Evolutionary conservation across 2,329 filamentous ascomycete genomes (phyloP), one percentile per base, ranked within the genome.

Genomic region (Aspergillus piperis): DNA sequence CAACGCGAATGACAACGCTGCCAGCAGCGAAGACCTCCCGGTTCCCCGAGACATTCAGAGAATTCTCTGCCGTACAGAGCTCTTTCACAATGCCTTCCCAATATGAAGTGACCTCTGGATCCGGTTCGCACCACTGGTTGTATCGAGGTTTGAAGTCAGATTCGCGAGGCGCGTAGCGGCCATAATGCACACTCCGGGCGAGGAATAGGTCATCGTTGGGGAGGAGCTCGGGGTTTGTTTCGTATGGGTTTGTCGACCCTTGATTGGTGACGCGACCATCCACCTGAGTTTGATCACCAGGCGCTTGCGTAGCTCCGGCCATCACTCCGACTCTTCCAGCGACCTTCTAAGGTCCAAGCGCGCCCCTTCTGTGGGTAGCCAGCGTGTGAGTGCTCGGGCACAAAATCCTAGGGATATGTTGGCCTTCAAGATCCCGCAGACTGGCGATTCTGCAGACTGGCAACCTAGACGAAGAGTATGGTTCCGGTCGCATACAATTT

Each of bases 131-230:
- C 71, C 75, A 77, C 49, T 70, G 65, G 51, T 68, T 68, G 54
- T 73, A 67, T 44, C 65, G 70, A 42, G 75, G 75, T 27, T 65
- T 68, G 62, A 78, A 78, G 60, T 78, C 76, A 54, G 70, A 68
- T 27, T 66, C 60, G 19, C 65, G 67, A 10, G 74, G 71, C 19
- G 63, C 58, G 60, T 76, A 77, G 17, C 74, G 74, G 21, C 75
- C 73, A 63, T 74, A 76, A 5, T 72, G 67, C 53, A 67, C 61
- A 51, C 70, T 74, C 55, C 68, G 70, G 39, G 65, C 63, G 23
- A 75, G 62, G 58, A 75, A 77, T 1, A 71, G 69, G 57, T 77
- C 75, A 27, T 75, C 70, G 36, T 64, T 63, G 3, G 73, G 70
- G 47, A 77, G 70, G 23, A 58, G 60, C 11, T 71, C 63, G 30